phyloP scores from a whole-genome alignment of 2,329 filamentous ascomycete species.

The Aspergillus spinulosporus region DNA sequence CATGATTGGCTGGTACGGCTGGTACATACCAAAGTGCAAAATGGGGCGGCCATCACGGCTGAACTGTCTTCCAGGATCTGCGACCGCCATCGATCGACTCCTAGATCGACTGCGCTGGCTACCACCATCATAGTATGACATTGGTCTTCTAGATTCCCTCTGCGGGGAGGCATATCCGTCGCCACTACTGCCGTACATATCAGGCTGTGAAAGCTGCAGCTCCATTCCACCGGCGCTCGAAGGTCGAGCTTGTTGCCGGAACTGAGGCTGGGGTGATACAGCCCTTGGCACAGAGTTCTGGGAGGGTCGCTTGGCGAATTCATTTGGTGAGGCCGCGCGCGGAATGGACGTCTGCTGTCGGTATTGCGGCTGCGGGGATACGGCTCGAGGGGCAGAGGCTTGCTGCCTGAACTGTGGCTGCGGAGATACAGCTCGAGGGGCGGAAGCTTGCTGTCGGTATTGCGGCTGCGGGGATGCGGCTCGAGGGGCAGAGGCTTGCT shows the following conservation, averaged over 20 bases:
- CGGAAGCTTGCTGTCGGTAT: slow-evolving; percentile 2
- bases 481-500: not conserved
- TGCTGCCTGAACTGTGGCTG: slow-evolving; percentile 13
- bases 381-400: slow-evolving; percentile 7
- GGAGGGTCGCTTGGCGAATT: slow-evolving; percentile 25
- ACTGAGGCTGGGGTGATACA: slow-evolving; percentile 56
- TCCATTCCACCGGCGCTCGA: slow-evolving; percentile 60
- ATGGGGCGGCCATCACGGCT: slow-evolving; percentile 85
- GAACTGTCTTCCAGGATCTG: slow-evolving; percentile 66
- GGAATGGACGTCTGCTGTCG: slow-evolving; percentile 1
- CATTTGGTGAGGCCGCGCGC: slow-evolving; percentile 10
- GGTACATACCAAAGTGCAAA: slow-evolving; percentile 81
- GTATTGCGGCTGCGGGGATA: slow-evolving; percentile 14
- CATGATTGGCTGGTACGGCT: not conserved
- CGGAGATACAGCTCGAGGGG: slow-evolving; percentile 15
- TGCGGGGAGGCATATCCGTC: slow-evolving; percentile 35
- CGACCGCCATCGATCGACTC: slow-evolving; percentile 85
- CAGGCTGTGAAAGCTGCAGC: slow-evolving; percentile 63
- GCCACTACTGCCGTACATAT: slow-evolving; percentile 54
- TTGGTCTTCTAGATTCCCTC: slow-evolving; percentile 45
- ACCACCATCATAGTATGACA: slow-evolving; percentile 50
- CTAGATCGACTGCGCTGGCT: slow-evolving; percentile 56
- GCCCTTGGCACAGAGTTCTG: slow-evolving; percentile 44
- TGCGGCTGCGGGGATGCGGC: slow-evolving; percentile 1
- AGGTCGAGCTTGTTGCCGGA: slow-evolving; percentile 51